Conservation (phyloP, 139 green algal genomes). For the Pleodorina starrii region DNA sequence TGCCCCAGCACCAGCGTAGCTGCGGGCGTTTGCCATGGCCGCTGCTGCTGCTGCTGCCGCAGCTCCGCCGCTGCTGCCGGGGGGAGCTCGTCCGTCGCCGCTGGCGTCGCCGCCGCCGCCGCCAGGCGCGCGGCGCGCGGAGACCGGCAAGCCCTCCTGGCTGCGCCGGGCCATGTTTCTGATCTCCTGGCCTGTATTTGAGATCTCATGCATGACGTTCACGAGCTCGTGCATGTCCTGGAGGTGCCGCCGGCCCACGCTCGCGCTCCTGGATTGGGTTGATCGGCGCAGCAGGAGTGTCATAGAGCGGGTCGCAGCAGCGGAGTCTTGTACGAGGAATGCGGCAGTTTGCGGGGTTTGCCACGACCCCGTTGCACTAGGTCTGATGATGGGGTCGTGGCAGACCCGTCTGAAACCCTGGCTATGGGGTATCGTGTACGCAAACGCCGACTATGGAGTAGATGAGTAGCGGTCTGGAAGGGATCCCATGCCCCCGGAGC, state of each 20-base stretch:
- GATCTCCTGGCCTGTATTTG: not conserved
- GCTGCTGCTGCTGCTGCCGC: not conserved
- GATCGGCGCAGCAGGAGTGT: too few relatives aligned
- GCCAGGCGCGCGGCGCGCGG: not conserved
- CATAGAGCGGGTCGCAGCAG: too few relatives aligned
- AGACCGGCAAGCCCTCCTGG: not conserved
- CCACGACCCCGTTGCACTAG: too few relatives aligned
- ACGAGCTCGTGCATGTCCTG: not conserved
- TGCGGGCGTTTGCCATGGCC: not conserved
- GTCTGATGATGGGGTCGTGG: too few relatives aligned
- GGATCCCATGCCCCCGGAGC: too few relatives aligned
- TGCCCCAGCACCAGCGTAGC: not conserved
- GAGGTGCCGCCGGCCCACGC: not conserved
- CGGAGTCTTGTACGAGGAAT: too few relatives aligned
- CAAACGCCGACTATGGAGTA: too few relatives aligned
- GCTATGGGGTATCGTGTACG: too few relatives aligned
- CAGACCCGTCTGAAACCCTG: too few relatives aligned
- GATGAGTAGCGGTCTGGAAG: too few relatives aligned
- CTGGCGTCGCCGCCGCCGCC: not conserved
- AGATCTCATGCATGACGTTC: not conserved
- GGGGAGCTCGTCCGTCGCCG: not conserved
- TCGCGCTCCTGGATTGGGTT: slow-evolving; percentile 39
- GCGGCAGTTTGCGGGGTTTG: too few relatives aligned
- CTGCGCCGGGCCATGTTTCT: not conserved
- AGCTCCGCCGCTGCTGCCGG: not conserved